phyloP scores from a whole-genome alignment of 305 asterid species.

The Solanum chacoense region DNA sequence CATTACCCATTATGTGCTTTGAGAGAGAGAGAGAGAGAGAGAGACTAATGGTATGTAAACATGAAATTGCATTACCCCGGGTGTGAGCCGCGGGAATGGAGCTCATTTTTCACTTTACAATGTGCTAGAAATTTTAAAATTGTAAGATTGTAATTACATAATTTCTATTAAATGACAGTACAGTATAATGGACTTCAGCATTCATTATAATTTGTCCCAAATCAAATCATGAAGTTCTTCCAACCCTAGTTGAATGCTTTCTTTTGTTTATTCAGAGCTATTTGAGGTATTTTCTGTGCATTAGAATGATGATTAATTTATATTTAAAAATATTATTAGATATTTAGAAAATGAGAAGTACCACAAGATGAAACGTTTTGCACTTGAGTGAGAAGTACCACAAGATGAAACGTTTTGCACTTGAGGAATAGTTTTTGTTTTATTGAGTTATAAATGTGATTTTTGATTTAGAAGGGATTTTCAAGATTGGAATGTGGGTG shows the following conservation, averaged over 20 bases:
- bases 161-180: background rate
- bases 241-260: background rate
- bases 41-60: background rate
- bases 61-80: background rate
- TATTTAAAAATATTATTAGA: background rate
- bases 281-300: background rate
- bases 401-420: background rate
- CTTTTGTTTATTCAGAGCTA: background rate
- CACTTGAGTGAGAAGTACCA: background rate
- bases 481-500: background rate
- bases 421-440: background rate
- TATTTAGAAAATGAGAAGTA: background rate
- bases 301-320: background rate
- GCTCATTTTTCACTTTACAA: background rate
- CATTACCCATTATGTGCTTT: background rate
- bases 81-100: background rate
- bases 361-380: background rate
- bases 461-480: background rate
- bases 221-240: background rate
- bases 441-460: background rate
- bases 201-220: background rate
- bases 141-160: background rate
- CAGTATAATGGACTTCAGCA: background rate
- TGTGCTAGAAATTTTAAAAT: background rate
- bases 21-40: background rate